Evolutionary conservation across 257 asterid genomes (phyloP), one percentile per base, ranked within the genome.

Genomic region (Solanum medicagineum): DNA sequence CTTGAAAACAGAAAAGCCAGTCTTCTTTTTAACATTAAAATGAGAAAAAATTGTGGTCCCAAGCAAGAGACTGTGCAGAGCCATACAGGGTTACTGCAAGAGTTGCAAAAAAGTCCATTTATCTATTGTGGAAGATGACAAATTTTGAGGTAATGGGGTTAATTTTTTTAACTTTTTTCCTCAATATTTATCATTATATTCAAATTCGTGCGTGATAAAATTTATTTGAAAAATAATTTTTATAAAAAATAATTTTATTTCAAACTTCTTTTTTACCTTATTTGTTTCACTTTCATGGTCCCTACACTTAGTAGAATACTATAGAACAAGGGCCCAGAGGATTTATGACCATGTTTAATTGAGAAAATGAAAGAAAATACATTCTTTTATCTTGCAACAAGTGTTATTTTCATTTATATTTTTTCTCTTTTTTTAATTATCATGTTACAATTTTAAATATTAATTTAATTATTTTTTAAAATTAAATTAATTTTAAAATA

Each of bases 171-270:
- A 32, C 36, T 3, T 32, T 29, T 32, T 32, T n/a, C n/a, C n/a
- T n/a, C n/a, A n/a, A n/a, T n/a, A n/a, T n/a, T n/a, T n/a, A n/a
- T n/a, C n/a, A 4, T 36, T 36, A 36, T 4, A 36, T 36, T 36
- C 0, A 5, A 36, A 4, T 5, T 4, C 6, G 0, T 4, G 6
- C 6, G 2, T 0, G 0, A 1, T 36, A 36, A 36, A 5, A 4
- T 36, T 36, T 5, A 36, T 36, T 36, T 36, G 0, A 29, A 2
- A 29, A 29, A 29, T 29, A 29, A 29, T 29, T 29, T 29, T 29
- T 29, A 29, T 29, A 29, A 29, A 29, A 29, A 29, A 29, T 29
- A 29, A 36, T 36, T 36, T 36, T 4, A 36, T 4, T 4, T 4
- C 40, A 36, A 36, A 36, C 6, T 36, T 32, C 16, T 9, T 15